A percentile compares a stretch with the other conserved stretches of the same genome.
phyloP scores from a whole-genome alignment of 257 asterid species.

The Hygrophila difformis region DNA sequence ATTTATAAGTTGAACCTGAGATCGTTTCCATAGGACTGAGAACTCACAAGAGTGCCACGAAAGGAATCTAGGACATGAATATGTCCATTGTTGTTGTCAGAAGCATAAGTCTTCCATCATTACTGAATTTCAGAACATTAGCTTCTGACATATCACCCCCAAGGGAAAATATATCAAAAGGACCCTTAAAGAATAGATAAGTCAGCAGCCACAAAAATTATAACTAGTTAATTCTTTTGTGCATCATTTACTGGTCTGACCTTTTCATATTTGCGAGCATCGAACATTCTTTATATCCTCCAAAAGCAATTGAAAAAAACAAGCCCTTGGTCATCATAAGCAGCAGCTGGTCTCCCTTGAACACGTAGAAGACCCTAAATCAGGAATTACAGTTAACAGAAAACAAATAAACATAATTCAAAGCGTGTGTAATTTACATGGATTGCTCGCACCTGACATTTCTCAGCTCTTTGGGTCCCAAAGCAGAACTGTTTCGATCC shows the following conservation, averaged over 20 bases:
- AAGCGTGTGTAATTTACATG: slow-evolving; percentile 13
- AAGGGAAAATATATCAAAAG: slow-evolving; percentile 76
- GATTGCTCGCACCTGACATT: slow-evolving; percentile 66
- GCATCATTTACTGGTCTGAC: slow-evolving; percentile 25
- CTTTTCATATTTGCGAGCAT: slow-evolving; percentile 87
- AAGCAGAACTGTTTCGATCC: slow-evolving; percentile 83
- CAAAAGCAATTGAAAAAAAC: slow-evolving; percentile 83
- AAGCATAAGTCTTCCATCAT: slow-evolving; percentile 90
- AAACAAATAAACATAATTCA: slow-evolving; percentile 14
- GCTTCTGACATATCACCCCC: slow-evolving; percentile 93
- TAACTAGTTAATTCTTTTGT: slow-evolving; percentile 8
- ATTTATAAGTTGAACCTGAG: slow-evolving; percentile 1
- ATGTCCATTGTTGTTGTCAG: slow-evolving; percentile 77
- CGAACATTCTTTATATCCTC: slow-evolving; percentile 90
- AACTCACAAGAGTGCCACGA: slow-evolving; percentile 80
- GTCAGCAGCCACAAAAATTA: slow-evolving; percentile 17
- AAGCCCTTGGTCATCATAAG: slow-evolving; percentile 94
- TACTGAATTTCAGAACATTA: slow-evolving; percentile 81
- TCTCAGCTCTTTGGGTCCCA: slow-evolving; percentile 99
- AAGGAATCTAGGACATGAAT: slow-evolving; percentile 90
- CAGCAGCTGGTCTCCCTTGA: slow-evolving; percentile 93
- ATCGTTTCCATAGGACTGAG: slow-evolving; percentile 2
- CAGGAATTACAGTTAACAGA: slow-evolving; percentile 15
- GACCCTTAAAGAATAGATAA: slow-evolving; percentile 55
- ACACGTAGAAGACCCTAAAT: slow-evolving; percentile 84